These are phyloP conservation scores for Pseudogymnoascus verrucosus DNA, from an alignment of 2,329 filamentous ascomycete genomes.

Conservation along the genomic window DNA sequence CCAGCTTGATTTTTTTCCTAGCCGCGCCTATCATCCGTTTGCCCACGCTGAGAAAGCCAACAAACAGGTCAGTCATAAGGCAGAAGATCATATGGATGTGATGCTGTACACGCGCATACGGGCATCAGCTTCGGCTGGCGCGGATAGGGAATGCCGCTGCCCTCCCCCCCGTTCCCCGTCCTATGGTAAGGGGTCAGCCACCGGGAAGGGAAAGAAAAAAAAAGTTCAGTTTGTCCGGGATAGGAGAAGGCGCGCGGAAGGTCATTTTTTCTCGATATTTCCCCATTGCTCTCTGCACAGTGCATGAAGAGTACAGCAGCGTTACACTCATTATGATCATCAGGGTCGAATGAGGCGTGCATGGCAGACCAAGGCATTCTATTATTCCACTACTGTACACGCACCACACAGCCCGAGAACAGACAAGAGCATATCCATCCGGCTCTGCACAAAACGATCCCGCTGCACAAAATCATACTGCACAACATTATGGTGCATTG, in stretches of 20 bases:
- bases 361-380: background rate
- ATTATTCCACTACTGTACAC: background rate
- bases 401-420: background rate
- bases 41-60: background rate
- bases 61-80: background rate
- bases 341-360: background rate
- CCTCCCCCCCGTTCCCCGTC: background rate
- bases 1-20: background rate
- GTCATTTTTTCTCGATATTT: background rate
- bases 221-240: background rate
- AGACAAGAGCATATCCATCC: background rate
- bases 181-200: slow-evolving; percentile 5
- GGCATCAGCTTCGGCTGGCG: background rate
- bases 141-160: background rate
- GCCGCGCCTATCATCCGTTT: slow-evolving; percentile 3
- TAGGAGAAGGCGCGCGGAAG: background rate
- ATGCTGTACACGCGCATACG: slow-evolving; percentile 5
- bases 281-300: background rate
- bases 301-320: background rate
- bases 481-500: background rate
- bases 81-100: background rate
- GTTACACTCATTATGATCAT: background rate
- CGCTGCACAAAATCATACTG: background rate
- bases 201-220: background rate
- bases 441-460: background rate